A percentile compares a stretch with the other conserved stretches of the same genome.
phyloP scores from a whole-genome alignment of 352 stramenopile species.

The Thraustotheca clavata region DNA sequence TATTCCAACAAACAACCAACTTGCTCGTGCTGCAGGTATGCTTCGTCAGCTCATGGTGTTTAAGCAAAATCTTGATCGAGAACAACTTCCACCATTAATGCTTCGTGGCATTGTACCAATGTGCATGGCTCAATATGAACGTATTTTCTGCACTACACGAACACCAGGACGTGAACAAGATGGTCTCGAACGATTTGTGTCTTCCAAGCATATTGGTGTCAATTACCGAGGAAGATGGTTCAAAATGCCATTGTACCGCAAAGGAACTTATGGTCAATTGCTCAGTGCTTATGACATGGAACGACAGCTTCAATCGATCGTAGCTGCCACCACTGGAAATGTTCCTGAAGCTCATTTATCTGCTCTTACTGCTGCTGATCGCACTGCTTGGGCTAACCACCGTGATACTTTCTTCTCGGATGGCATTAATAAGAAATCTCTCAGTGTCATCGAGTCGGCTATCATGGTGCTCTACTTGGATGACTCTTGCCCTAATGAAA shows the following conservation, averaged over 20 bases:
- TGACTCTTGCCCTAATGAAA: slow-evolving; percentile 45
- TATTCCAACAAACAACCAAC: slow-evolving; percentile 46
- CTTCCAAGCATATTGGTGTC: slow-evolving; percentile 84
- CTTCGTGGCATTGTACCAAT: slow-evolving; percentile 81
- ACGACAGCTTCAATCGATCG: slow-evolving; percentile 68
- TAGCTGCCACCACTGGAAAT: slow-evolving; percentile 40
- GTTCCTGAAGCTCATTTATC: slow-evolving; percentile 31
- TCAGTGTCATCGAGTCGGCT: slow-evolving; percentile 64
- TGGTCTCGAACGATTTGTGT: slow-evolving; percentile 59
- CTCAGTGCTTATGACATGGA: slow-evolving; percentile 74
- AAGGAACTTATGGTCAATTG: slow-evolving; percentile 62
- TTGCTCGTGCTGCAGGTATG: slow-evolving; percentile 52
- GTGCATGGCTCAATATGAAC: slow-evolving; percentile 87
- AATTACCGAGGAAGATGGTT: slow-evolving; percentile 80
- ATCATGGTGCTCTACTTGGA: slow-evolving; percentile 74
- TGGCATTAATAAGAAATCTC: slow-evolving; percentile 80
- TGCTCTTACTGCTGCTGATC: slow-evolving; percentile 68
- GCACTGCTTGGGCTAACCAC: slow-evolving; percentile 85
- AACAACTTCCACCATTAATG: slow-evolving; percentile 68
- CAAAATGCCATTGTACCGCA: slow-evolving; percentile 81
- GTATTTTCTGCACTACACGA: slow-evolving; percentile 86
- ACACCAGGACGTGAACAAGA: slow-evolving; percentile 82
- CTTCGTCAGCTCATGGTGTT: slow-evolving; percentile 81
- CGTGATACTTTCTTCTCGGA: slow-evolving; percentile 83
- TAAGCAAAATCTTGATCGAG: slow-evolving; percentile 78